Conservation (phyloP, 202 grass and related monocot species). For the Carex arenaria region DNA sequence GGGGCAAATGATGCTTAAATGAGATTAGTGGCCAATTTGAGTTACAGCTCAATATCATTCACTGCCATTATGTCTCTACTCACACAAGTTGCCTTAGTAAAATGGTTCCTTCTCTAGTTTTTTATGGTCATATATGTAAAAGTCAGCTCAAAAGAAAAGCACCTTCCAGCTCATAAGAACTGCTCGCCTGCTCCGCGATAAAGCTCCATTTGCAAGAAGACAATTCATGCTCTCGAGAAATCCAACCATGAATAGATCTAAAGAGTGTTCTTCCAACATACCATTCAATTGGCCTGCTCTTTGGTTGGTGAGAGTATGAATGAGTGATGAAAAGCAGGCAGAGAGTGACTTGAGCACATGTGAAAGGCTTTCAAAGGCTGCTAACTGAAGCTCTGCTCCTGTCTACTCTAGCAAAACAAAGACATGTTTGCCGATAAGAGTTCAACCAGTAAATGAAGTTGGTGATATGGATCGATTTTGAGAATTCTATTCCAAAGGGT, state of each 20-base stretch:
- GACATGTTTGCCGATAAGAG: background rate
- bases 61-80: background rate
- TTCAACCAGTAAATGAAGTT: background rate
- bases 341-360: conserved; percentile 57
- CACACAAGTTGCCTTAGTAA: background rate
- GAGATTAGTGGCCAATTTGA: background rate
- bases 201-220: conserved; percentile 66
- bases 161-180: conserved; percentile 91
- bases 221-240: conserved; percentile 68
- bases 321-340: conserved; percentile 23
- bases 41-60: background rate
- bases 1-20: background rate
- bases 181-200: conserved; percentile 80
- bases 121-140: background rate
- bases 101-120: background rate
- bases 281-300: conserved; percentile 35
- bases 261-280: conserved; percentile 28
- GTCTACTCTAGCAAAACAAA: conserved; percentile 37
- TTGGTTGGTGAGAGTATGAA: conserved; percentile 23
- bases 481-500: background rate
- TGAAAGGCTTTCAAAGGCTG: conserved; percentile 73
- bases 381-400: conserved; percentile 79
- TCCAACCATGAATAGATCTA: conserved; percentile 47
- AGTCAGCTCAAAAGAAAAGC: background rate
- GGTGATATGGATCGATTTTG: background rate